Percentiles rank a stretch among this genome's conserved stretches.
Conservation (phyloP, 2,329 filamentous ascomycete genomes). For the Cladophialophora bantiana region DNA sequence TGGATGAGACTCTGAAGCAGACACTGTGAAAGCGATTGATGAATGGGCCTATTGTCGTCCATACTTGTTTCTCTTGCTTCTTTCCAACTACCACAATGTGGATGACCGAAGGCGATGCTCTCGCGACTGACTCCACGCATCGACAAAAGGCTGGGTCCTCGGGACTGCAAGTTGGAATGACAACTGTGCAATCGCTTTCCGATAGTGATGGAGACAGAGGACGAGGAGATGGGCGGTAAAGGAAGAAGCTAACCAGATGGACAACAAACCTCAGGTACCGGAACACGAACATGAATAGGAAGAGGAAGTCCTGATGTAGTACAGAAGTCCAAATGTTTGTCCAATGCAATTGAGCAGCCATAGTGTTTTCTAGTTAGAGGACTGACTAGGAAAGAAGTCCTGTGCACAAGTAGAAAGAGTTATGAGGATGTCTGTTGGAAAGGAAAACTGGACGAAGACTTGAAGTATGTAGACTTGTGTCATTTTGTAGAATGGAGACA, state of each 20-base stretch:
- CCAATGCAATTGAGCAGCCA: not conserved
- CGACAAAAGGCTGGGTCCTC: slow-evolving; percentile 50
- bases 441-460: not conserved
- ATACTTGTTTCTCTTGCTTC: slow-evolving; percentile 24
- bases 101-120: slow-evolving; percentile 50
- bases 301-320: slow-evolving; percentile 37
- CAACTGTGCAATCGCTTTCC: slow-evolving; percentile 56
- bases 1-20: slow-evolving; percentile 43
- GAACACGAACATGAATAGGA: slow-evolving; percentile 51
- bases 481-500: not conserved
- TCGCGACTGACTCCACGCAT: slow-evolving; percentile 52
- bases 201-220: slow-evolving; percentile 44
- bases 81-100: slow-evolving; percentile 57
- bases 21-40: slow-evolving; percentile 20
- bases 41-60: slow-evolving; percentile 16
- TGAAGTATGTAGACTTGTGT: not conserved
- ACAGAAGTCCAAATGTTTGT: not conserved
- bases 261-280: slow-evolving; percentile 58
- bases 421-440: not conserved
- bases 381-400: not conserved
- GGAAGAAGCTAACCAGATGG: slow-evolving; percentile 51
- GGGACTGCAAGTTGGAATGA: slow-evolving; percentile 61
- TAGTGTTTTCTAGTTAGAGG: not conserved
- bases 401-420: not conserved
- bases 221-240: slow-evolving; percentile 49